These are phyloP conservation scores for Penicillium olsonii DNA, from an alignment of 2,329 filamentous ascomycete species.

Conservation along the genomic window DNA sequence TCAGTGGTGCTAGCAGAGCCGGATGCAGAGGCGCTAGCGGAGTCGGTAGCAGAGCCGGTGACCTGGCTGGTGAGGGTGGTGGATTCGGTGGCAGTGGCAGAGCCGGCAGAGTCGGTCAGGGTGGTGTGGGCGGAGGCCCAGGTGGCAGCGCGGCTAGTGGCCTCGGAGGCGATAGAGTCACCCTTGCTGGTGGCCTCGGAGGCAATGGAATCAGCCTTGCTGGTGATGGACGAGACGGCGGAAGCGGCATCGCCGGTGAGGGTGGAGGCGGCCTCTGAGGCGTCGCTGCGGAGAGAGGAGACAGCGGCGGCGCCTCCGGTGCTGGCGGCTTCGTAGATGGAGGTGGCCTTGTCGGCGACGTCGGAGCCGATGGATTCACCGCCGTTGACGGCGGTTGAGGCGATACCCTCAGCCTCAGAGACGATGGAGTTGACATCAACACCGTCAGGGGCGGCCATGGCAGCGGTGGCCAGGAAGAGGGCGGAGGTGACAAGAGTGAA, in stretches of 20 bases:
- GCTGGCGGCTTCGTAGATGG: constrained; percentile 9
- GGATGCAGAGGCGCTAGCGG: constrained; percentile 8
- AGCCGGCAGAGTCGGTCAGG: constrained; percentile 20
- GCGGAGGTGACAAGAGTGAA: constrained; percentile 27
- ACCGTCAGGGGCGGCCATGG: constrained; percentile 21
- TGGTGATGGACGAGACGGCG: constrained; percentile 15
- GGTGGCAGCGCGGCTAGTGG: constrained; percentile 14
- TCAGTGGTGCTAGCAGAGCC: constrained; percentile 10
- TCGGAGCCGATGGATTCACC: constrained; percentile 15
- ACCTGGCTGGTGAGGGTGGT: constrained; percentile 16
- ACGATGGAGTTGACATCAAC: constrained; percentile 20
- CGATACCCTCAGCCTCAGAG: constrained; percentile 5
- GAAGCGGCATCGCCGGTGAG: constrained; percentile 20
- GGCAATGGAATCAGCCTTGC: constrained; percentile 15
- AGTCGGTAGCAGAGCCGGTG: background rate
- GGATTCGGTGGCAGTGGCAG: constrained; percentile 16
- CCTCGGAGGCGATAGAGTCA: constrained; percentile 15
- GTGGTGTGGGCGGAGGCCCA: constrained; percentile 17
- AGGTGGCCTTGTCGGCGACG: constrained; percentile 11
- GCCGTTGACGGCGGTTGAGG: constrained; percentile 1
- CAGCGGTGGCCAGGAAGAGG: constrained; percentile 25
- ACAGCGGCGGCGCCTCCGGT: constrained; percentile 18
- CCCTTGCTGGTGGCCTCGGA: constrained; percentile 17
- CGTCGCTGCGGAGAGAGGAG: constrained; percentile 16
- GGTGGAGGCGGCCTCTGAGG: constrained; percentile 18